Evolutionary conservation across 768 basidiomycete species (phyloP).

Genomic region (Strobilomyces confusus): DNA sequence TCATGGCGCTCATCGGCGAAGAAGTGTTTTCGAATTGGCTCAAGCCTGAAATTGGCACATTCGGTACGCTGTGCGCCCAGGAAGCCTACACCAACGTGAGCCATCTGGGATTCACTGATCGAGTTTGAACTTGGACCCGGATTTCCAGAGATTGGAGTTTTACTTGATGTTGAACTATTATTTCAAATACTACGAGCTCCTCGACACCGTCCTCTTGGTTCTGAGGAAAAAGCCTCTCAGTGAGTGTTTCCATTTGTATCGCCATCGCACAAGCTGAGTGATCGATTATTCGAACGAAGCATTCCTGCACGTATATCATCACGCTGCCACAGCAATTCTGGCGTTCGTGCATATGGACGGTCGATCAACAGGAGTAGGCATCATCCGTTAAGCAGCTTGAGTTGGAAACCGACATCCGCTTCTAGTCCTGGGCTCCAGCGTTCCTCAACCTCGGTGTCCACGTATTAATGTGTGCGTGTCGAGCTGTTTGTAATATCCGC

Average conservation of each 20-base stretch:
- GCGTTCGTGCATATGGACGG: slow-evolving; percentile 93
- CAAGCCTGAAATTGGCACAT: slow-evolving; percentile 71
- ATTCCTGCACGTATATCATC: slow-evolving; percentile 97
- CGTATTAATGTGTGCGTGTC: no score
- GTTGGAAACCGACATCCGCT: background rate
- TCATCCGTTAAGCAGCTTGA: background rate
- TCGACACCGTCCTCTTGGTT: slow-evolving; percentile 93
- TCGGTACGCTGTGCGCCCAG: slow-evolving; percentile 67
- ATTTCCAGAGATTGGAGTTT: slow-evolving; percentile 71
- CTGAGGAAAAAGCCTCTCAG: slow-evolving; percentile 96
- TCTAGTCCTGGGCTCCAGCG: slow-evolving; percentile 89
- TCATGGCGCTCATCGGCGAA: slow-evolving; percentile 81
- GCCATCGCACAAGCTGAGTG: background rate
- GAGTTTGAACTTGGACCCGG: background rate
- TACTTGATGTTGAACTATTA: slow-evolving; percentile 98
- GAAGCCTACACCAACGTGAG: slow-evolving; percentile 81
- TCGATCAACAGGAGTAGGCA: slow-evolving; percentile 78
- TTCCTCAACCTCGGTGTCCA: slow-evolving; percentile 85
- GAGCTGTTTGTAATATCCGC: no score
- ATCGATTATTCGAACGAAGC: slow-evolving; percentile 41
- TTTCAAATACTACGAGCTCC: slow-evolving; percentile 92
- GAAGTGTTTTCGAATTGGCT: slow-evolving; percentile 79
- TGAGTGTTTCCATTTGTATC: slow-evolving; percentile 35
- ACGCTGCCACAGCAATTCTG: slow-evolving; percentile 90
- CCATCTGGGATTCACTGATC: slow-evolving; percentile 8